phyloP scores from a whole-genome alignment of 495 filamentous ascomycete species.

The Neurospora sp. region DNA sequence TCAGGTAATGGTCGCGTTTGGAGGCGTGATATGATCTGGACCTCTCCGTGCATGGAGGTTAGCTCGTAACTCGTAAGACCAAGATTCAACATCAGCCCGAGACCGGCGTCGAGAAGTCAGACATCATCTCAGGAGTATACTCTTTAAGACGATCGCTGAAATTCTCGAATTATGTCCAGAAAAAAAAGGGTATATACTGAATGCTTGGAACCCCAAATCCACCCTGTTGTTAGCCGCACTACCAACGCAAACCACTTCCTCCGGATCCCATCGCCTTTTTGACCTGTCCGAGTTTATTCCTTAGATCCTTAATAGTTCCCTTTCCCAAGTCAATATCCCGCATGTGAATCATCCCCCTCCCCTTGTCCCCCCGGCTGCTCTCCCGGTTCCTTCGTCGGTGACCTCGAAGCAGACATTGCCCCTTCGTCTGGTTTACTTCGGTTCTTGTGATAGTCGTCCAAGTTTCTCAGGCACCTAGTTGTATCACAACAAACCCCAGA shows the following conservation, averaged over 20 bases:
- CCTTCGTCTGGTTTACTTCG: not conserved
- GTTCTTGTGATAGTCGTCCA: not conserved
- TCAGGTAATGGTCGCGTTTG: not conserved
- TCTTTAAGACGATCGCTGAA: not conserved
- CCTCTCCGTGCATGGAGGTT: not conserved
- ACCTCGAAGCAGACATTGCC: not conserved
- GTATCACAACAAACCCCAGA: not conserved
- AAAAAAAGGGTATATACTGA: not conserved
- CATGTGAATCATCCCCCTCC: not conserved
- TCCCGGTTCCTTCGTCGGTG: not conserved
- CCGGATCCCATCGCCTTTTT: not conserved
- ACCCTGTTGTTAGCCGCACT: not conserved
- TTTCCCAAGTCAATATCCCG: not conserved
- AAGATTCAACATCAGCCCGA: not conserved
- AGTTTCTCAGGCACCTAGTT: not conserved
- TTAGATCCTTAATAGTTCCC: not conserved
- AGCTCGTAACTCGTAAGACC: not conserved
- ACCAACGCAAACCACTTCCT: not conserved
- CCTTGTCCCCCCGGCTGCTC: not conserved
- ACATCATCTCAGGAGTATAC: not conserved
- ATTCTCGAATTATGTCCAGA: not conserved
- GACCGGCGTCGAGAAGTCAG: not conserved
- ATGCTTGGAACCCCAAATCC: not conserved
- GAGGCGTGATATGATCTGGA: not conserved
- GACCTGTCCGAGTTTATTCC: not conserved